Conservation (phyloP, 2,329 filamentous ascomycete species). For the Sarocladiaceae sp. region DNA sequence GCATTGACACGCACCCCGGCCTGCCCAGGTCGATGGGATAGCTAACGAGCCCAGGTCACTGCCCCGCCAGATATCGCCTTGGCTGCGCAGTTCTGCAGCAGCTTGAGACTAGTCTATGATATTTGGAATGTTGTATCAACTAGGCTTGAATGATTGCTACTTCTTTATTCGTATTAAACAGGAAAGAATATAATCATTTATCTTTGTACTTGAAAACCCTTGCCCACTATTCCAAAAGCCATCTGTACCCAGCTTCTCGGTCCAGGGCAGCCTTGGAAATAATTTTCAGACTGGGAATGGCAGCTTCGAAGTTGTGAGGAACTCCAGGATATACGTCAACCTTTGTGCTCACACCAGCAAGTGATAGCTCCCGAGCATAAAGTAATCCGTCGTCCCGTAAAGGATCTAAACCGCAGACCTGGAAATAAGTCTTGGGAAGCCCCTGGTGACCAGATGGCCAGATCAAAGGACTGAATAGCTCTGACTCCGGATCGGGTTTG, state of each 20-base stretch:
- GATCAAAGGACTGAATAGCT: slow-evolving; percentile 4
- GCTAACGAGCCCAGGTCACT: neutral
- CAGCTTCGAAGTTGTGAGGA: slow-evolving; percentile 4
- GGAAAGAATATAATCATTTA: too few species aligned
- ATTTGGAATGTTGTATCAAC: too few species aligned
- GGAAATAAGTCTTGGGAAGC: slow-evolving; percentile 1
- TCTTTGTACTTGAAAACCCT: neutral
- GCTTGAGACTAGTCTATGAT: too few species aligned
- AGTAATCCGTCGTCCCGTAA: slow-evolving; percentile 2
- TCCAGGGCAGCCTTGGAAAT: slow-evolving; percentile 1
- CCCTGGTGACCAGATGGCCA: slow-evolving; percentile 5
- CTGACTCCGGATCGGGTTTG: slow-evolving; percentile 3
- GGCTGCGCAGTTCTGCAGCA: neutral
- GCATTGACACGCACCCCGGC: neutral
- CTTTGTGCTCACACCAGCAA: slow-evolving; percentile 3
- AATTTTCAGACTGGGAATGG: neutral
- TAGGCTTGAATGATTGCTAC: too few species aligned
- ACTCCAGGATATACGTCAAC: slow-evolving; percentile 4
- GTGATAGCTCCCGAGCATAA: slow-evolving; percentile 1
- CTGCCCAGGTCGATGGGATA: neutral
- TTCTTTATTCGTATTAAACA: too few species aligned
- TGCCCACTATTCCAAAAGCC: neutral
- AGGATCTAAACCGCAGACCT: slow-evolving; percentile 4
- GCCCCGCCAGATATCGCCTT: neutral
- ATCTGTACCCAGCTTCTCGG: neutral